A percentile compares a stretch with the other conserved stretches of the same genome.
Evolutionary conservation across 495 filamentous ascomycete species (phyloP).

Genomic region (Glonium stellatum): DNA sequence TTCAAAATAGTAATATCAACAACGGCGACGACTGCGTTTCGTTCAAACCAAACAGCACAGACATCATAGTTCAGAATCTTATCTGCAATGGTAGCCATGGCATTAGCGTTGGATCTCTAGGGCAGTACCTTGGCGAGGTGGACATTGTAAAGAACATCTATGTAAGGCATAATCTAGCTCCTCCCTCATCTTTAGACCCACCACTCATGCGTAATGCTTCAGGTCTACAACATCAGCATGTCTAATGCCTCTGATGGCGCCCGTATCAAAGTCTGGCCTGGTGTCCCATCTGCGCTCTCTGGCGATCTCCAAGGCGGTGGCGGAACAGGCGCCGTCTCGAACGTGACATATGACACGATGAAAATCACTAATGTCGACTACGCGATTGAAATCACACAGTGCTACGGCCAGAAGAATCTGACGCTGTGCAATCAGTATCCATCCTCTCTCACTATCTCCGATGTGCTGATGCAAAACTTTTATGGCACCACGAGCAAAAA

Average conservation of each 20-base stretch:
- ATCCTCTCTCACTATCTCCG: conserved; percentile 51
- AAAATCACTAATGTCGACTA: conserved; percentile 54
- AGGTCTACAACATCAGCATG: conserved; percentile 61
- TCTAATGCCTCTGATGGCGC: conserved; percentile 59
- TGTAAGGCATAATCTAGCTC: conserved; percentile 4
- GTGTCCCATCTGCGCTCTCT: conserved; percentile 38
- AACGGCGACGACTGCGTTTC: conserved; percentile 73
- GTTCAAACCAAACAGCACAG: conserved; percentile 71
- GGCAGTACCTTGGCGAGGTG: conserved; percentile 55
- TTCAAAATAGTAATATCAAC: conserved; percentile 61
- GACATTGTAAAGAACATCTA: conserved; percentile 62
- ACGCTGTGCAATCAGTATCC: conserved; percentile 56
- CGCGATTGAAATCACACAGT: conserved; percentile 59
- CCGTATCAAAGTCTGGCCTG: conserved; percentile 67
- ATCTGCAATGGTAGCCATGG: conserved; percentile 67
- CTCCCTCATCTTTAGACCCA: background rate
- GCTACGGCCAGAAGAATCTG: conserved; percentile 57
- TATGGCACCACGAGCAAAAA: conserved; percentile 47
- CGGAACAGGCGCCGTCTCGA: conserved; percentile 47
- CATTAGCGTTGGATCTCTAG: conserved; percentile 63
- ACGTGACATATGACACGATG: conserved; percentile 52
- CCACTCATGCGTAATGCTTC: background rate
- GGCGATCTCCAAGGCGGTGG: conserved; percentile 57
- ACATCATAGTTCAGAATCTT: conserved; percentile 64
- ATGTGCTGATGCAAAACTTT: conserved; percentile 32